Base-by-base conservation (phyloP, 768 basidiomycete genomes). In the Paxillus ammoniavirescens region DNA sequence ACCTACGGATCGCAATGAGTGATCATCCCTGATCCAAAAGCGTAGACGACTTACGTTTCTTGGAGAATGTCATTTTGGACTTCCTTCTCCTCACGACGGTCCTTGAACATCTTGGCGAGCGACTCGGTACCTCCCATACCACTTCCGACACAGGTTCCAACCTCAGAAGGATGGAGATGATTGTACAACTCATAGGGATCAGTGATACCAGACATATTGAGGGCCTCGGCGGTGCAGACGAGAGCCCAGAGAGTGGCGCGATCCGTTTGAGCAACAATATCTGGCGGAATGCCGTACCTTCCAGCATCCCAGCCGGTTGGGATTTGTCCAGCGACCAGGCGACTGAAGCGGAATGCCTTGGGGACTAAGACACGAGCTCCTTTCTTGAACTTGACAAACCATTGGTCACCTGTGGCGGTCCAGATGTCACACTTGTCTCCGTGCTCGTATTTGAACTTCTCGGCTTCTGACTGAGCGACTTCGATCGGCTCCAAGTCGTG, bases 131-230 rank as follows among this genome's bases (percentile, higher is more conserved):
- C 97, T 62, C 97, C 97, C 96, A 99, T 98, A 61, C 97, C 97
- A 64, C 92, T 93, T 52, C 97, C 97, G 55, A 99, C 75, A 52
- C 87, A 84, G 3, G 94, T 92, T 54, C 97, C 97, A 55, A 98
- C 89, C 65, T 98, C 94, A 2, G 93, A 92, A 2, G 97, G 96
- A 71, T 99, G 97, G 63, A 99, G 82, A 66, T 96, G 81, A 73
- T 98, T 86, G 79, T 98, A 99, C 2, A 99, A 77, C 71, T 98
- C 97, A 67, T 98, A 99, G 6, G 97, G 93, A 67, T 99, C 97
- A 21, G 92, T 96, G 72, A 99, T 88, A 61, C 97, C 96, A 15
- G 97, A 96, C 79, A 87, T 89, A 67, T 94, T 93, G 64, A 99
- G 85, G 18, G 96, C 95, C 71, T 99, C 97, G 13, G 95, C 91